Conservation (phyloP, 352 stramenopile species). For the Plasmopara muralis region DNA sequence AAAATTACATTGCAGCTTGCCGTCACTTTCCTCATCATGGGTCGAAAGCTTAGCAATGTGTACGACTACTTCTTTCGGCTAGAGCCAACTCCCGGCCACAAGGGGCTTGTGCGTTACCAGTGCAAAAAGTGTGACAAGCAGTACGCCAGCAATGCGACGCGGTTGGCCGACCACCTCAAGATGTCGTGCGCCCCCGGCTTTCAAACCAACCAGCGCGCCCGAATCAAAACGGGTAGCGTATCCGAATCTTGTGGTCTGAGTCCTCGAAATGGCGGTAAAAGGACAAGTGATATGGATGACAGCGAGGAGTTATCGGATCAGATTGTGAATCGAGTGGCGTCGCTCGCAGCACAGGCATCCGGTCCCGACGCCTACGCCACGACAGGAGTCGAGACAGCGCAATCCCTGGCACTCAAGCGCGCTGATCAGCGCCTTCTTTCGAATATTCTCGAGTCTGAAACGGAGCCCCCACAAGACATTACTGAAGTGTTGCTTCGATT, state of each 20-base stretch:
- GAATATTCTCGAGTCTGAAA: constrained; percentile 62
- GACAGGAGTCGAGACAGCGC: constrained; percentile 9
- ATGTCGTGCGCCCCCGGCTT: constrained; percentile 66
- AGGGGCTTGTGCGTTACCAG: constrained; percentile 75
- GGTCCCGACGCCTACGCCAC: constrained; percentile 8
- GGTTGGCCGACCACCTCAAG: constrained; percentile 70
- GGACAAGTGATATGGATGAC: constrained; percentile 3
- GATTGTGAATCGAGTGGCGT: constrained; percentile 10
- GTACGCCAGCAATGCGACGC: constrained; percentile 80
- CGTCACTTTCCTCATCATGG: constrained; percentile 24
- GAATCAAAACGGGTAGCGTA: background rate
- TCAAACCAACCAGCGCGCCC: constrained; percentile 69
- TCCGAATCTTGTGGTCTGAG: background rate
- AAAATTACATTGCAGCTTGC: no score
- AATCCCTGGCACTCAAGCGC: constrained; percentile 34
- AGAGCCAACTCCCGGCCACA: constrained; percentile 50
- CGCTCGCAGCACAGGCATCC: constrained; percentile 22
- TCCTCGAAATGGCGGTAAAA: constrained; percentile 3
- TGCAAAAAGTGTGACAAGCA: constrained; percentile 87
- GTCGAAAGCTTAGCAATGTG: constrained; percentile 79
- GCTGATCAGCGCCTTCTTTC: constrained; percentile 47
- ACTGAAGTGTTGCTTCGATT: constrained; percentile 54
- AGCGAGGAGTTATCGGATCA: constrained; percentile 2
- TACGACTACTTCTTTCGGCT: constrained; percentile 81
- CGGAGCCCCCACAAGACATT: constrained; percentile 12